Base-by-base conservation (phyloP, 169 alveolate genomes). In the Toxoplasma gondii region DNA sequence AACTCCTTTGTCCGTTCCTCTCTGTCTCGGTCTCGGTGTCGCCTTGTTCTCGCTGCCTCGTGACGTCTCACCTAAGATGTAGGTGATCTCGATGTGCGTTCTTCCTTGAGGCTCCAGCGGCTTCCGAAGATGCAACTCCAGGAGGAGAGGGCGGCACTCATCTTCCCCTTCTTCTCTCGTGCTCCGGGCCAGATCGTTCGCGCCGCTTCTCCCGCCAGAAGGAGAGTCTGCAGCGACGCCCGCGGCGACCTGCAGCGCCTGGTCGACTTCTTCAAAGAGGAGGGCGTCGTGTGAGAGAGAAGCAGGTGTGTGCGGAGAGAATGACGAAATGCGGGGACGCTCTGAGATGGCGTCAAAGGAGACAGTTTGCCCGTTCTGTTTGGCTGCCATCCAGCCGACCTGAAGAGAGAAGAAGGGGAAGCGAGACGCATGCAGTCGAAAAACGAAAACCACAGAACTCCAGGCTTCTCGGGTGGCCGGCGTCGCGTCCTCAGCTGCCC, bases 251-350 rank as follows among this genome's bases (percentile, higher is more conserved):
- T 19, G 44, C 86, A 78, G 86, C 5, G 24, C 39, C 44, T 36
- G 44, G 44, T 78, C 86, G 39, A 78, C n/a, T 19, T 78, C 86
- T 19, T 78, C 86, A 17, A 78, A 41, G 45, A 78, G 44, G 4
- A 78, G 45, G 5, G 49, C 29, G 67, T 19, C 38, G 24, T 36
- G 31, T 5, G 41, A 31, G 36, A 44, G 69, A 22, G 90, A 83
- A 44, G 41, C 38, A 39, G 90, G 17, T 5, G 41, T 4, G 67
- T n/a, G 36, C 36, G 41, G 54, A 1, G 90, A 36, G 27, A 83
- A 83, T n/a, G 90, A 34, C 69, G 90, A 83, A n/a, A 82, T 44
- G 31, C 67, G 67, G 16, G 90, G 90, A 10, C 58, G 90, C n/a
- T 22, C 17, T 5, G 53, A 43, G 34, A 82, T 29, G 36, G 67